phyloP scores from a whole-genome alignment of 192 early-diverging fungal species.

The Fimicolochytrium jonesii region DNA sequence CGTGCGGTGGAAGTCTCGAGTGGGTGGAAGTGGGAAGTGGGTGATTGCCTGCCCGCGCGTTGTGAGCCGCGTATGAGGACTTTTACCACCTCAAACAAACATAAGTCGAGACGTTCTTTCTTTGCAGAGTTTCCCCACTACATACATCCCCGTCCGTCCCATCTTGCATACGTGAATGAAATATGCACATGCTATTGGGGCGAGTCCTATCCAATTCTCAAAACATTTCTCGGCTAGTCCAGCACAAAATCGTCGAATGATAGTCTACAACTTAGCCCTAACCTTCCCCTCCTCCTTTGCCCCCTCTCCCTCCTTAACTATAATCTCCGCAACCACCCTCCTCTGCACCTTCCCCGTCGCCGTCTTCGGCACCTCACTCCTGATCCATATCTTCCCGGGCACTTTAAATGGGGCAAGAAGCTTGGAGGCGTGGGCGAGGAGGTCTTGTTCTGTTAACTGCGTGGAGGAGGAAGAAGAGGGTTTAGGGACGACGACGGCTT shows the following conservation, averaged over 20 bases:
- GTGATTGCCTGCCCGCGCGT: no score
- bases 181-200: no score
- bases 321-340: slow-evolving; percentile 47
- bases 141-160: no score
- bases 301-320: background rate
- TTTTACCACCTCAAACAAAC: no score
- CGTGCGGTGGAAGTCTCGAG: no score
- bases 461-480: slow-evolving; percentile 27
- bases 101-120: no score
- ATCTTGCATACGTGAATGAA: no score
- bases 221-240: no score
- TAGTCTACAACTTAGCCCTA: slow-evolving; percentile 34
- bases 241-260: slow-evolving; percentile 4
- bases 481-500: slow-evolving; percentile 66
- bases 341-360: slow-evolving; percentile 83
- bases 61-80: no score
- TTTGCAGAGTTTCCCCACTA: no score
- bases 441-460: slow-evolving; percentile 39
- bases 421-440: slow-evolving; percentile 51
- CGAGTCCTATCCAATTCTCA: no score
- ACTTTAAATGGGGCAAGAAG: slow-evolving; percentile 73
- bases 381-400: slow-evolving; percentile 69
- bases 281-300: slow-evolving; percentile 6
- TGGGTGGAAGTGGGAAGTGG: no score
- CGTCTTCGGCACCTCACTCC: slow-evolving; percentile 69